phyloP scores from a whole-genome alignment of 1,284 basidiomycete genomes.

The Fistulinella cinereoalba region DNA sequence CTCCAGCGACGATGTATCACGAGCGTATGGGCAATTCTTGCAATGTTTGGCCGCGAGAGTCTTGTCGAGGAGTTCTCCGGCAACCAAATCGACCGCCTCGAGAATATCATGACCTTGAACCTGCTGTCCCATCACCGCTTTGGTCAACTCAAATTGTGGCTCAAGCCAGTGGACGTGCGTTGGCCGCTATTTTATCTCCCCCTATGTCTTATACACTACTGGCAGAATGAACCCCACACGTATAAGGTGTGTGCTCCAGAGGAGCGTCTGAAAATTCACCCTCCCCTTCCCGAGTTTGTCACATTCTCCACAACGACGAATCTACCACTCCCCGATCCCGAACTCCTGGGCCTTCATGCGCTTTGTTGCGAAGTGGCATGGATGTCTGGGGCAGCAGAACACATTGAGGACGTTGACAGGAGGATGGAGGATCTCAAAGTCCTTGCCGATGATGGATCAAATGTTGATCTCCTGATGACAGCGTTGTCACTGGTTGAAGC shows the following conservation, averaged over 20 bases:
- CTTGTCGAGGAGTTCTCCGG: background rate
- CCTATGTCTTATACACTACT: too few relatives aligned
- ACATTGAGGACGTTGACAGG: conserved; percentile 1
- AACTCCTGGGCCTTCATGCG: background rate
- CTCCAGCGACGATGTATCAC: background rate
- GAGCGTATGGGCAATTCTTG: background rate
- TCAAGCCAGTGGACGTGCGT: conserved; percentile 2
- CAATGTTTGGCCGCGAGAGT: background rate
- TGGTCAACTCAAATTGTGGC: conserved; percentile 1
- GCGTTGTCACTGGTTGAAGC: too few relatives aligned
- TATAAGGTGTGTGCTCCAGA: background rate
- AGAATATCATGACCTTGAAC: conserved; percentile 7
- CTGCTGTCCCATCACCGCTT: background rate
- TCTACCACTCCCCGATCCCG: background rate
- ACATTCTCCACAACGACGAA: background rate
- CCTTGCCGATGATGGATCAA: background rate
- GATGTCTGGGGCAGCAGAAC: conserved; percentile 4
- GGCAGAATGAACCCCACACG: background rate
- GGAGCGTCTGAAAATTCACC: background rate
- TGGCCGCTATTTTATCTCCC: too few relatives aligned
- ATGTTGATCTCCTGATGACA: background rate
- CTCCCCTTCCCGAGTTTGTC: background rate
- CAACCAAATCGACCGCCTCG: background rate
- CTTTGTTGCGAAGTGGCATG: conserved; percentile 5
- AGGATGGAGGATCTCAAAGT: background rate